Evolutionary conservation across 768 basidiomycete species (phyloP), one percentile per base, ranked within the genome.

Genomic region (Phanerodontia chrysosporium): DNA sequence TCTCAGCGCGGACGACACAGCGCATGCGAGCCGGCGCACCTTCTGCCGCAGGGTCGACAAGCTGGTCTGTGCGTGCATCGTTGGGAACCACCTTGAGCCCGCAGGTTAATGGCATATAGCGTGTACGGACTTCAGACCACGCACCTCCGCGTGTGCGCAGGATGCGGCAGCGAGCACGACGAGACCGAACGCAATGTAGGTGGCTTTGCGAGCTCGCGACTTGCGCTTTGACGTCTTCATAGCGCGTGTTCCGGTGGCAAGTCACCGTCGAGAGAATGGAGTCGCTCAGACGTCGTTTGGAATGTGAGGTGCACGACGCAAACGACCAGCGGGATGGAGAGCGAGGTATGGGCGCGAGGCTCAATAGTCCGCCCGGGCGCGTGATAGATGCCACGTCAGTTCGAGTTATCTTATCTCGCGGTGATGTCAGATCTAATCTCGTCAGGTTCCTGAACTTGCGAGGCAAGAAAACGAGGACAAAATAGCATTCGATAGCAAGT

Each of bases 161-260:
- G 70, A 64, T 13, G 66, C 54, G 4, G 63, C 64, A 13, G 68
- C 68, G 24, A 71, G 60, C 12, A 69, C 69, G 14, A 71, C 65
- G 14, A 74, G 39, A 14, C 67, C 69, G 36, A 70, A 71, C 0
- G 70, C 66, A 46, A 71, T 66, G 56, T 69, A 68, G 30, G 64
- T 67, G 2, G 70, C 67, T 59, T 70, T 74, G 46, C 64, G 58
- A 5, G 61, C 58, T 10, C 53, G 42, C 6, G 36, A 55, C 32
- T 55, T 62, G 8, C 49, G 44, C 45, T 57, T 62, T 25, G 51
- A 45, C 14, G 58, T 39, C 25, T 22, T 35, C 61, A 64, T 58
- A 1, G 42, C 45, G 44, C 14, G 32, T 27, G 8, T 18, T 18
- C 45, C 45, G n/a, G 12, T 21, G 22, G 21, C n/a, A 14, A 46